These are phyloP conservation scores for Wallacemonas rigidus DNA, from an alignment of 208 protist genomes.

Conservation along the genomic window DNA sequence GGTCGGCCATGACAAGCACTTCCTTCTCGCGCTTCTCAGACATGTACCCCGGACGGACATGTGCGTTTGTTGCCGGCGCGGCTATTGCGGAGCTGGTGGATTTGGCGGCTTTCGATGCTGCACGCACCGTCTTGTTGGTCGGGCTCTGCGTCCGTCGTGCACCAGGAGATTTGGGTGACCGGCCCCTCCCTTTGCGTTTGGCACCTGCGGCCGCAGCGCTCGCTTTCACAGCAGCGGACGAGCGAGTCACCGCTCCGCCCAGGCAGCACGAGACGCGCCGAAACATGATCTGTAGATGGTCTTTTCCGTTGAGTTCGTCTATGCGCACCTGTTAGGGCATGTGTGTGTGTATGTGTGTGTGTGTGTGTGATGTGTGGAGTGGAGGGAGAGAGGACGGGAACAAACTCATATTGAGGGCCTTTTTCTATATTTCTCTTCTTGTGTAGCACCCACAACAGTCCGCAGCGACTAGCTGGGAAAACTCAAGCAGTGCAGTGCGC, in stretches of 20 bases:
- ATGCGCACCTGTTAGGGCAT: neutral
- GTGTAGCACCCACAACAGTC: too few relatives aligned
- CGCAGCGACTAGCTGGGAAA: too few relatives aligned
- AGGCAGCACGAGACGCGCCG: constrained; percentile 2
- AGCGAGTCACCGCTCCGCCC: constrained; percentile 22
- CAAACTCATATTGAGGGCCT: too few relatives aligned
- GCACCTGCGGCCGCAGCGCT: constrained; percentile 3
- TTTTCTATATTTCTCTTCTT: too few relatives aligned
- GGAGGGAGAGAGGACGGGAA: too few relatives aligned
- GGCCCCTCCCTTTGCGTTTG: neutral
- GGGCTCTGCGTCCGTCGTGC: neutral
- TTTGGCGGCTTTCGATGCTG: neutral
- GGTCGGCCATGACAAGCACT: constrained; percentile 64
- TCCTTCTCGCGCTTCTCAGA: constrained; percentile 64
- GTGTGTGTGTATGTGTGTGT: neutral
- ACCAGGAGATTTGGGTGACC: neutral
- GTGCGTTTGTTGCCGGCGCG: neutral
- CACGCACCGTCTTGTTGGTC: neutral
- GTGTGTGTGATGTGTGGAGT: neutral
- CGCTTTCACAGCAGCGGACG: constrained; percentile 2
- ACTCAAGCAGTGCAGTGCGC: too few relatives aligned
- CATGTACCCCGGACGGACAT: constrained; percentile 57
- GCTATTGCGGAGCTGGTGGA: neutral
- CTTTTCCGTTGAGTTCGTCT: too few relatives aligned
- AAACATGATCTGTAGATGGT: constrained; percentile 10